Base-by-base conservation (phyloP, 768 basidiomycete species). In the Auriculariales sp. region DNA sequence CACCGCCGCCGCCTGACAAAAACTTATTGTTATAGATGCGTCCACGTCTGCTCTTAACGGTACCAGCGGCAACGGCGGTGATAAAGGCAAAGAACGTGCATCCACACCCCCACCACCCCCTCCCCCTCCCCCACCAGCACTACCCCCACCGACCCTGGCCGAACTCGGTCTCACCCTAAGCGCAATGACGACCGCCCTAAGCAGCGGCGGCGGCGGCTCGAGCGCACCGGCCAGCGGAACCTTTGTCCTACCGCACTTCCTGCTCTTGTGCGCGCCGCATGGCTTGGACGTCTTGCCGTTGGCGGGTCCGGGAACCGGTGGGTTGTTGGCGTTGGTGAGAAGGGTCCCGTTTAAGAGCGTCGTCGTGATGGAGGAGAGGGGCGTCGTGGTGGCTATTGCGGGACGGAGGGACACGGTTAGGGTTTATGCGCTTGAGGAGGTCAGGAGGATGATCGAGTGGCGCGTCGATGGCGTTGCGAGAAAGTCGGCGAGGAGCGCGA, bases 281-380 rank as follows among this genome's bases (percentile, higher is more conserved):
- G 88, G 88, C 34, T 67, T 91, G 29, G 88, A 91, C 62, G 84
- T 91, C 2, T 68, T 91, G n/a, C 84, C 88, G 2, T 68, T 91
- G 27, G 62, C 73, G 10, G 79, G 81, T 0, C 86, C 88, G 0
- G 88, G 86, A 2, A 71, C 78, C 12, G 71, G 72, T 5, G 80
- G 81, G 55, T 85, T 89, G 12, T 90, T 88, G 62, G 79, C 88
- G 9, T 72, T 91, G 25, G 80, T 91, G 22, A 77, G 88, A 19
- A 74, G 86, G 49, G 84, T 88, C 47, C 72, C 74, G 30, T 91
- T 91, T 64, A 90, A 88, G 59, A 79, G 75, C 50, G 81, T 91
- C n/a, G 83, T 91, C 1, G 82, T 91, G 12, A 91, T 91, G 88
- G 88, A 91, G 57, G 84, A 90, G 58, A 81, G 88, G 28, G 88